Evolutionary conservation across 2,329 filamentous ascomycete genomes (phyloP).

Genomic region (Colletotrichum liriopes): DNA sequence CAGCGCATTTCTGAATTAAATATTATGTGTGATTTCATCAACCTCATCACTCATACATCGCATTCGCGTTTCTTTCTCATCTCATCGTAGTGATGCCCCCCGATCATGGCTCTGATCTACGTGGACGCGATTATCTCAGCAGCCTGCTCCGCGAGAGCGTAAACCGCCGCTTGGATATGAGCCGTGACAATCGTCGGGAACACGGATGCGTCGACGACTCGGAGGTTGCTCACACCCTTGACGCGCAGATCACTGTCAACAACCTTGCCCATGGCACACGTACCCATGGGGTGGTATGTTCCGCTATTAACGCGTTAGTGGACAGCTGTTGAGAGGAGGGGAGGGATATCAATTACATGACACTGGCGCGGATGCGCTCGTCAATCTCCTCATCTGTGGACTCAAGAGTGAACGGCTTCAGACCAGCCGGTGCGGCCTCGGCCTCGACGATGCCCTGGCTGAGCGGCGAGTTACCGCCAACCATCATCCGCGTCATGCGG

Average conservation of each 20-base stretch:
- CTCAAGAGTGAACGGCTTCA: conserved; percentile 44
- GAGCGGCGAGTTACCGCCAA: conserved; percentile 40
- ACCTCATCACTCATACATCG: not conserved
- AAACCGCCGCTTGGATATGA: conserved; percentile 66
- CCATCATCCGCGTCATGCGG: conserved; percentile 45
- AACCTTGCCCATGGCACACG: conserved; percentile 52
- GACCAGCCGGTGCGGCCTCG: conserved; percentile 46
- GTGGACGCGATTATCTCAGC: conserved; percentile 65
- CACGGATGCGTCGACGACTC: conserved; percentile 57
- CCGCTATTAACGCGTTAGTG: conserved; percentile 36
- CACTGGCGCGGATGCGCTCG: conserved; percentile 42
- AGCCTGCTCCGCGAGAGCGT: conserved; percentile 73
- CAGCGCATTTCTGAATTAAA: not conserved
- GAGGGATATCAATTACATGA: not conserved
- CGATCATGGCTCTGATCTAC: not conserved
- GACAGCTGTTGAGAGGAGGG: not conserved
- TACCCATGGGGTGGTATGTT: conserved; percentile 48
- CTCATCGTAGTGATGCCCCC: not conserved
- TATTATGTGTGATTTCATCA: not conserved
- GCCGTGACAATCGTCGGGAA: conserved; percentile 50
- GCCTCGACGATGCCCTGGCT: conserved; percentile 44
- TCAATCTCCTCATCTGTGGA: conserved; percentile 50
- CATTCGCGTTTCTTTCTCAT: not conserved
- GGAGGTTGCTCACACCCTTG: conserved; percentile 53
- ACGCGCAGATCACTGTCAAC: conserved; percentile 53